Evolutionary conservation across 805 yeast genomes (phyloP).

Genomic region (Sugiyamaella floridensis): DNA sequence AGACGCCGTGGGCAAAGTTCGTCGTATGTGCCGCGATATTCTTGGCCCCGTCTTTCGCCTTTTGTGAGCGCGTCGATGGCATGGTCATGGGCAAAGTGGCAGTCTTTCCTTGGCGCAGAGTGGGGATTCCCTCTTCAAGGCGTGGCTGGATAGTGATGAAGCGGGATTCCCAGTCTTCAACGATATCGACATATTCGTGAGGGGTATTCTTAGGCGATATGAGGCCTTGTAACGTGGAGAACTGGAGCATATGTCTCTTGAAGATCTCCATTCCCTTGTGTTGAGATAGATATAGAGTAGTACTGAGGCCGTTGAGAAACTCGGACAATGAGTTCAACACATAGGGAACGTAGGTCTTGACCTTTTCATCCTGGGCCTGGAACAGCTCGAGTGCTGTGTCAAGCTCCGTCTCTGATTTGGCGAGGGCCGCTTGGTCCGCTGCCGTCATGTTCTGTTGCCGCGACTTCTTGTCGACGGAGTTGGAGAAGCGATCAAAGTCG

Average conservation of each 20-base stretch:
- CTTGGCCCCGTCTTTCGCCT: slow-evolving; percentile 31
- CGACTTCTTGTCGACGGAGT: slow-evolving; percentile 27
- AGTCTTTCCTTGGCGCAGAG: slow-evolving; percentile 24
- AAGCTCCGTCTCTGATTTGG: slow-evolving; percentile 25
- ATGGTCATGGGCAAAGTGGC: slow-evolving; percentile 23
- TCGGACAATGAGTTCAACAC: slow-evolving; percentile 26
- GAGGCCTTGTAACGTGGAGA: slow-evolving; percentile 23
- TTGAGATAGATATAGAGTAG: slow-evolving; percentile 26
- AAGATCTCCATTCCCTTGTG: slow-evolving; percentile 21
- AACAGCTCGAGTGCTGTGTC: slow-evolving; percentile 28
- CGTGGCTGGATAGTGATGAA: slow-evolving; percentile 24
- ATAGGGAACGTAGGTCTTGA: slow-evolving; percentile 25
- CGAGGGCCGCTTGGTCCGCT: slow-evolving; percentile 24
- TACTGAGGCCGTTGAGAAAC: slow-evolving; percentile 26
- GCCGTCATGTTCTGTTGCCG: slow-evolving; percentile 25
- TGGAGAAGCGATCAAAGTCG: slow-evolving; percentile 31
- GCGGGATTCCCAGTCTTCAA: slow-evolving; percentile 26
- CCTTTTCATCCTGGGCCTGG: slow-evolving; percentile 26
- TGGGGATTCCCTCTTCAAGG: slow-evolving; percentile 24
- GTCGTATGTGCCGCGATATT: slow-evolving; percentile 8
- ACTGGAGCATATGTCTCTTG: slow-evolving; percentile 17
- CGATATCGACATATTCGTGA: slow-evolving; percentile 16
- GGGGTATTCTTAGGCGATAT: slow-evolving; percentile 4
- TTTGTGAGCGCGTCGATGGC: slow-evolving; percentile 15
- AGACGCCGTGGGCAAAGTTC: slow-evolving; percentile 11